Percentiles rank a stretch among this genome's conserved stretches.
Conservation (phyloP, 2,329 filamentous ascomycete genomes). For the Colletotrichum theobromicola region DNA sequence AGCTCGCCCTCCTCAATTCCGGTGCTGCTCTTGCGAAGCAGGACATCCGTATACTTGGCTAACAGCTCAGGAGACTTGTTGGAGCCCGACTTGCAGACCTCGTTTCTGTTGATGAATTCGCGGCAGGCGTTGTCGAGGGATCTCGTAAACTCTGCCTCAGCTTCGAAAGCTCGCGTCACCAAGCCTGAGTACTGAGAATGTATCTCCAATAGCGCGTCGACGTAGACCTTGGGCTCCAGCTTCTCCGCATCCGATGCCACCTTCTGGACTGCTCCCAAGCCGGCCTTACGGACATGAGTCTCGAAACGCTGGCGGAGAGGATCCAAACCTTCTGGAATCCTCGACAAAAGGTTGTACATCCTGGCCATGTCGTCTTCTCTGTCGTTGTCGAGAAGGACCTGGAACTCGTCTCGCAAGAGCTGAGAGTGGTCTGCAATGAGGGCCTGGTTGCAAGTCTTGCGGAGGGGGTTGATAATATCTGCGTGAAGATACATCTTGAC, state of each 20-base stretch:
- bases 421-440: slow-evolving; percentile 87
- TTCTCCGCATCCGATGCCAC: slow-evolving; percentile 84
- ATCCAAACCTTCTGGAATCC: slow-evolving; percentile 90
- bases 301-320: slow-evolving; percentile 89
- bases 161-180: slow-evolving; percentile 90
- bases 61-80: slow-evolving; percentile 94
- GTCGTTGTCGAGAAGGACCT: slow-evolving; percentile 90
- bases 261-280: slow-evolving; percentile 87
- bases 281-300: slow-evolving; percentile 88
- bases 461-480: slow-evolving; percentile 85
- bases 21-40: slow-evolving; percentile 91
- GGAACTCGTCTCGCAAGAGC: slow-evolving; percentile 94
- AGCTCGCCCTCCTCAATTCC: slow-evolving; percentile 93
- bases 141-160: slow-evolving; percentile 95
- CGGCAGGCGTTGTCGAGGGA: slow-evolving; percentile 96
- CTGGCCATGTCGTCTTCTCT: slow-evolving; percentile 93
- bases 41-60: slow-evolving; percentile 92
- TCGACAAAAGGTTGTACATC: slow-evolving; percentile 91
- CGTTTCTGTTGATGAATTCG: slow-evolving; percentile 98
- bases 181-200: slow-evolving; percentile 92
- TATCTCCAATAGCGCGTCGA: slow-evolving; percentile 92
- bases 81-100: slow-evolving; percentile 91
- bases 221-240: slow-evolving; percentile 95
- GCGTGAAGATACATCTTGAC: slow-evolving; percentile 90
- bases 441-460: slow-evolving; percentile 86